These are phyloP conservation scores for Mycosphaerelloides madeirae DNA, from an alignment of 2,329 filamentous ascomycete species.

Conservation along the genomic window DNA sequence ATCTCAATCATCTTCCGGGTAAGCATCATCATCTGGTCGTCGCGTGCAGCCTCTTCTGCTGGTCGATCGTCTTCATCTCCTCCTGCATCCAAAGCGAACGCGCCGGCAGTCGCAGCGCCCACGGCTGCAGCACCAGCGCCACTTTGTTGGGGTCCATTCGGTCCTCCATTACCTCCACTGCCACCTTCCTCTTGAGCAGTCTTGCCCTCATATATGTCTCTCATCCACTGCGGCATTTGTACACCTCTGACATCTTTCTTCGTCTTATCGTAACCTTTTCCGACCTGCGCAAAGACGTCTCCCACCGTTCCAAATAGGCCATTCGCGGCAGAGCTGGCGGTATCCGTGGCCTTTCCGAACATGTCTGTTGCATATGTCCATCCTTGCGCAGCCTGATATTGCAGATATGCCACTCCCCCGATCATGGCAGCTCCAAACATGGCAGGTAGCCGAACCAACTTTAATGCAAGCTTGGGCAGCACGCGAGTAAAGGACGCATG, in stretches of 20 bases:
- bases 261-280: constrained; percentile 74
- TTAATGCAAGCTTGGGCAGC: constrained; percentile 83
- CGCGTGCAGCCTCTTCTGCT: constrained; percentile 65
- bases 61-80: constrained; percentile 58
- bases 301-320: constrained; percentile 66
- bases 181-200: constrained; percentile 27
- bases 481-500: constrained; percentile 61
- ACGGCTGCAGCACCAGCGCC: constrained; percentile 55
- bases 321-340: constrained; percentile 63
- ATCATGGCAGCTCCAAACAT: constrained; percentile 87
- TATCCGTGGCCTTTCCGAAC: constrained; percentile 66
- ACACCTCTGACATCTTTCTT: constrained; percentile 54
- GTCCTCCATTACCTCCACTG: constrained; percentile 33
- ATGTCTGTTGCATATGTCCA: constrained; percentile 74
- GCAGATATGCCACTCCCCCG: constrained; percentile 82
- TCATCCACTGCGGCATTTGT: constrained; percentile 70
- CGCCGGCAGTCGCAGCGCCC: constrained; percentile 66
- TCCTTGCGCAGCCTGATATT: constrained; percentile 86
- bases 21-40: constrained; percentile 99
- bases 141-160: constrained; percentile 37
- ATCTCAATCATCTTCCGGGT: constrained; percentile 99
- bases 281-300: constrained; percentile 73
- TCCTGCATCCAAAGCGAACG: constrained; percentile 71
- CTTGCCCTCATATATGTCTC: constrained; percentile 52
- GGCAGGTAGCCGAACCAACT: constrained; percentile 81